These are phyloP conservation scores for Nannizzia gypsea DNA, from an alignment of 2,329 filamentous ascomycete genomes.

Conservation along the genomic window DNA sequence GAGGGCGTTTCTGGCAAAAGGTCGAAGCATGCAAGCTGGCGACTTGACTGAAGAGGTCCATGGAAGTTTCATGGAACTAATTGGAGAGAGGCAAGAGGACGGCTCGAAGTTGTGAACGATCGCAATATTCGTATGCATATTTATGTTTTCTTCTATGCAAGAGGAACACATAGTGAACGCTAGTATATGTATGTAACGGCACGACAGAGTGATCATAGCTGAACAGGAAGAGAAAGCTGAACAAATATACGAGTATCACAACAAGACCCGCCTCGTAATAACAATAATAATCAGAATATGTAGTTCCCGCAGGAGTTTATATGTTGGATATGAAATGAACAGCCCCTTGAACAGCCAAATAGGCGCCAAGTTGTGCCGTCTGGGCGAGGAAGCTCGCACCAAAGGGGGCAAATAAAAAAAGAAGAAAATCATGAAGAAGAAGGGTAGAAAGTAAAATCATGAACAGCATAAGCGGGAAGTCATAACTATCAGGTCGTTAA, in stretches of 20 bases:
- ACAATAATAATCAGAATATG: too few relatives aligned
- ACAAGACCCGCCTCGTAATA: too few relatives aligned
- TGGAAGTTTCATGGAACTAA: conserved; percentile 62
- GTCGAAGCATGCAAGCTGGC: conserved; percentile 79
- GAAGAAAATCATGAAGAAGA: not conserved
- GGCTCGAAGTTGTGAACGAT: conserved; percentile 23
- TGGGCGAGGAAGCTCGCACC: not conserved
- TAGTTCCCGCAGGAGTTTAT: not conserved
- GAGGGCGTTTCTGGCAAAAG: conserved; percentile 72
- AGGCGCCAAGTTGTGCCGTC: not conserved
- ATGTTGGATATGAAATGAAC: not conserved
- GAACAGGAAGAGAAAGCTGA: too few relatives aligned
- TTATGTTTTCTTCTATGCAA: not conserved
- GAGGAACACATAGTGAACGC: not conserved
- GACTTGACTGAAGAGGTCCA: conserved; percentile 89
- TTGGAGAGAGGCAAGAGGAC: conserved; percentile 53
- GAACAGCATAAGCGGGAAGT: not conserved
- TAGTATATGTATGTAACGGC: not conserved
- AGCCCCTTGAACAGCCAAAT: not conserved
- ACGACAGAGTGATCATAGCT: too few relatives aligned
- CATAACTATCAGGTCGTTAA: not conserved
- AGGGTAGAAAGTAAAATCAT: not conserved
- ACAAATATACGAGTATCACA: too few relatives aligned
- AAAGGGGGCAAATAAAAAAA: not conserved
- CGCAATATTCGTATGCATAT: not conserved